phyloP scores from a whole-genome alignment of 2,329 filamentous ascomycete species.

The Malbranchea zuffiana region DNA sequence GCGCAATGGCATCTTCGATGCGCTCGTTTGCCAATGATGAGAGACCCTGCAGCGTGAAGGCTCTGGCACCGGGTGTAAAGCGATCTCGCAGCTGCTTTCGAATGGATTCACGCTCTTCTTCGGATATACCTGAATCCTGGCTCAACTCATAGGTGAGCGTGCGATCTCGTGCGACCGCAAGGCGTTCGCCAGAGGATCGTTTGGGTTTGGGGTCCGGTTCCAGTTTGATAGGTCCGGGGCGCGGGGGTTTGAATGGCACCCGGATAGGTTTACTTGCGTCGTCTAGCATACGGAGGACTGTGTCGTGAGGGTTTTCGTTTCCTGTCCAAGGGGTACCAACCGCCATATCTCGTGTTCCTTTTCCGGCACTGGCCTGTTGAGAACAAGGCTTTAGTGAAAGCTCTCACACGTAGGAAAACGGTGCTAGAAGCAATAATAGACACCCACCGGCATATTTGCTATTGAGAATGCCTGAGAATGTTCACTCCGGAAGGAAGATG shows the following conservation, averaged over 20 bases:
- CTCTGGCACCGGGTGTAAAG: slow-evolving; percentile 60
- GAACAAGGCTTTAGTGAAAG: neutral
- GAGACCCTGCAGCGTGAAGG: slow-evolving; percentile 65
- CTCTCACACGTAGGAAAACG: neutral
- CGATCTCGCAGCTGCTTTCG: slow-evolving; percentile 67
- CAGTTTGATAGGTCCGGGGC: slow-evolving; percentile 33
- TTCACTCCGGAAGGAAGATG: slow-evolving; percentile 44
- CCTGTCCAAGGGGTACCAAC: slow-evolving; percentile 66
- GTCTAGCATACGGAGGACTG: slow-evolving; percentile 67
- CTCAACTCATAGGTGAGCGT: slow-evolving; percentile 45
- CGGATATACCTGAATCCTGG: slow-evolving; percentile 49
- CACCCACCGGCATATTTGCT: slow-evolving; percentile 42
- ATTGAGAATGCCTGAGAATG: slow-evolving; percentile 45
- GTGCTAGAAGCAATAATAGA: neutral
- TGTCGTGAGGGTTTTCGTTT: slow-evolving; percentile 60
- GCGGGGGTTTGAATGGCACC: slow-evolving; percentile 32
- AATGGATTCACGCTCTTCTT: slow-evolving; percentile 61
- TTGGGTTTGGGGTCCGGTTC: slow-evolving; percentile 36
- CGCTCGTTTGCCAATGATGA: slow-evolving; percentile 76
- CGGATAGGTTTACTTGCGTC: slow-evolving; percentile 50
- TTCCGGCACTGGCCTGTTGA: slow-evolving; percentile 46
- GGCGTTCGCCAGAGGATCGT: slow-evolving; percentile 37
- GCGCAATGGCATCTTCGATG: slow-evolving; percentile 86
- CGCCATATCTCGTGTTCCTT: slow-evolving; percentile 58
- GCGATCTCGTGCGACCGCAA: slow-evolving; percentile 49